Conservation (phyloP, 1,284 basidiomycete genomes). For the Papiliotrema nemorosa region DNA sequence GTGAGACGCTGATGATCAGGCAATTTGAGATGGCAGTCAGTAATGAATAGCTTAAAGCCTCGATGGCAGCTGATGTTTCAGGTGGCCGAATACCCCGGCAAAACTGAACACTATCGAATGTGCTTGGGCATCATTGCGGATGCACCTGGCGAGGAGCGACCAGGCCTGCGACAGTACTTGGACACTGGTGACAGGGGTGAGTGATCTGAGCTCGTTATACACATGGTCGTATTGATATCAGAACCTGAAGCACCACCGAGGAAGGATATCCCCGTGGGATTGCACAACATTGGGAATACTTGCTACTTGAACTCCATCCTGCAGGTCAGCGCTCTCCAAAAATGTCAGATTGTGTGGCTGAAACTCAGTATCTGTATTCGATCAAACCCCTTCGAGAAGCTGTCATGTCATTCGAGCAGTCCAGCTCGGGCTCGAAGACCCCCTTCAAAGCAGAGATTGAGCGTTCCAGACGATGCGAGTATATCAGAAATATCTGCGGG, state of each 20-base stretch:
- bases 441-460: conserved; percentile 31
- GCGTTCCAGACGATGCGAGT: conserved; percentile 41
- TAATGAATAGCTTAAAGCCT: background rate
- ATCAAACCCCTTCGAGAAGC: conserved; percentile 45
- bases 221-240: background rate
- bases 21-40: conserved; percentile 46
- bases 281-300: conserved; percentile 49
- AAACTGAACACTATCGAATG: conserved; percentile 39
- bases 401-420: conserved; percentile 35
- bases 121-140: conserved; percentile 41
- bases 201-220: background rate
- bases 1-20: conserved; percentile 15
- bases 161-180: conserved; percentile 32
- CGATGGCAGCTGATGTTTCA: background rate
- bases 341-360: background rate
- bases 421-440: background rate
- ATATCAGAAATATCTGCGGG: background rate
- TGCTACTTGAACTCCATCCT: conserved; percentile 49
- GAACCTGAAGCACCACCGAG: conserved; percentile 26
- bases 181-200: conserved; percentile 25
- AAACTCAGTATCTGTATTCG: conserved; percentile 42
- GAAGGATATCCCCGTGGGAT: conserved; percentile 44
- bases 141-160: conserved; percentile 36
- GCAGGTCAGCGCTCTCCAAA: conserved; percentile 10
- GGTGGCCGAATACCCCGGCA: conserved; percentile 29